Evolutionary conservation across 2,329 filamentous ascomycete species (phyloP).

Genomic region (Malbranchea zuffiana): DNA sequence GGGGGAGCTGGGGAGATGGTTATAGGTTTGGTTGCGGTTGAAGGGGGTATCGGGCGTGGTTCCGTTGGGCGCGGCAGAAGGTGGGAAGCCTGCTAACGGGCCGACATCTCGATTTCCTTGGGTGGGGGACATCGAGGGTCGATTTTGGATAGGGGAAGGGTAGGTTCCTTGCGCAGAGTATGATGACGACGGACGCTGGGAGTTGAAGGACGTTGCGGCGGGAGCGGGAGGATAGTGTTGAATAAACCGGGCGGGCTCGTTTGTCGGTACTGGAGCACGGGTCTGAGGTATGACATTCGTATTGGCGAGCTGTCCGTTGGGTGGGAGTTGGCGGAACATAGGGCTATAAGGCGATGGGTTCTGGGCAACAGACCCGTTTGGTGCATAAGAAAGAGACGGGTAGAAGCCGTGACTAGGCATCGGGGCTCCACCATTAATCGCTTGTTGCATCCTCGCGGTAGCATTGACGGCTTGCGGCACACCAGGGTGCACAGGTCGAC

Average conservation of each 20-base stretch:
- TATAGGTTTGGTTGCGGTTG: conserved; percentile 5
- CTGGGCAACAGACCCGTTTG: too few species aligned
- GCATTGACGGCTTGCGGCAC: background rate
- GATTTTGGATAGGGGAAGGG: conserved; percentile 35
- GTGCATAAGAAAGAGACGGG: too few species aligned
- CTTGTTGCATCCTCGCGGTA: background rate
- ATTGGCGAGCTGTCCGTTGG: background rate
- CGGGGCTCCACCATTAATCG: conserved; percentile 2
- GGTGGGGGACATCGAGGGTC: conserved; percentile 39
- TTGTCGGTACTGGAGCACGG: too few species aligned
- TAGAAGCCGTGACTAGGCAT: background rate
- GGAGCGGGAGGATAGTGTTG: conserved; percentile 11
- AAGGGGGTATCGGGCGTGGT: conserved; percentile 24
- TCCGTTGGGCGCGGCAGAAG: conserved; percentile 20
- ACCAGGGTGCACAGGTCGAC: conserved; percentile 2
- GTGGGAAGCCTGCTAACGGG: conserved; percentile 35
- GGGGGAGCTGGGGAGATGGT: conserved; percentile 5
- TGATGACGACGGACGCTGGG: conserved; percentile 33
- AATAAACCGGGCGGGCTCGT: too few species aligned
- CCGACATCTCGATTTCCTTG: conserved; percentile 40
- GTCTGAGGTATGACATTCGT: too few species aligned
- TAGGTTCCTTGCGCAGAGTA: conserved; percentile 27
- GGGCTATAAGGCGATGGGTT: conserved; percentile 1
- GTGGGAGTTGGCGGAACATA: conserved; percentile 2
- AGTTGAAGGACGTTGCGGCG: conserved; percentile 20